A percentile compares a stretch with the other conserved stretches of the same genome.
Conservation (phyloP, 495 filamentous ascomycete species). For the Penicillium bovifimosum region DNA sequence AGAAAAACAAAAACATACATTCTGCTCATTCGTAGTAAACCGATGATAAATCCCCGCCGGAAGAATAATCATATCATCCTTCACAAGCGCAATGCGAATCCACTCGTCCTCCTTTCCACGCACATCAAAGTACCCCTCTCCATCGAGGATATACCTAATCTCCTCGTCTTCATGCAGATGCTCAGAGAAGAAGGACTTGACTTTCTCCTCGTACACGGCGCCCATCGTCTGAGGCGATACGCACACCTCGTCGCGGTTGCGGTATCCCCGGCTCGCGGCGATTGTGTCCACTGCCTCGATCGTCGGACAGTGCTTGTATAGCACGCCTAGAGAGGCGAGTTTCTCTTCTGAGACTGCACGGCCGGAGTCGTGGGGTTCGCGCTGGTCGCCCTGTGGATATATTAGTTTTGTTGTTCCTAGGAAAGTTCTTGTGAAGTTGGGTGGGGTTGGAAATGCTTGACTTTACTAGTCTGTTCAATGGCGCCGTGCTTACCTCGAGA, state of each 20-base stretch:
- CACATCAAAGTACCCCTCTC: slow-evolving; percentile 90
- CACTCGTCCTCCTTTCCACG: slow-evolving; percentile 66
- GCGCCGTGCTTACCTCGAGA: slow-evolving; percentile 52
- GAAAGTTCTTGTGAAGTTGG: background rate
- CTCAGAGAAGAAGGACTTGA: slow-evolving; percentile 89
- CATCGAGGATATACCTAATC: slow-evolving; percentile 93
- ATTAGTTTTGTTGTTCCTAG: slow-evolving; percentile 8
- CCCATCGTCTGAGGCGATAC: slow-evolving; percentile 89
- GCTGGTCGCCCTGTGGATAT: slow-evolving; percentile 81
- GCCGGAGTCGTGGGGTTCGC: slow-evolving; percentile 81
- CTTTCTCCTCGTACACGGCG: slow-evolving; percentile 72
- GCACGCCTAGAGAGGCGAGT: slow-evolving; percentile 69
- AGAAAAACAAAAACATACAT: slow-evolving; percentile 55
- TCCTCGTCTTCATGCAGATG: slow-evolving; percentile 98
- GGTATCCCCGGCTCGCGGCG: slow-evolving; percentile 73
- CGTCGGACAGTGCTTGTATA: slow-evolving; percentile 64
- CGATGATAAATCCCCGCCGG: slow-evolving; percentile 97
- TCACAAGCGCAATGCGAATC: slow-evolving; percentile 77
- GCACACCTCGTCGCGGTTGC: slow-evolving; percentile 88
- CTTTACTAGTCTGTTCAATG: background rate
- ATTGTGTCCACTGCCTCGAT: slow-evolving; percentile 64
- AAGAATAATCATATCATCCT: slow-evolving; percentile 71
- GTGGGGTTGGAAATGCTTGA: slow-evolving; percentile 2
- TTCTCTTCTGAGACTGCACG: slow-evolving; percentile 52
- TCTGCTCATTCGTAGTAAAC: slow-evolving; percentile 86